Conservation (phyloP, 1,284 basidiomycete genomes). For the Boletus sp. region DNA sequence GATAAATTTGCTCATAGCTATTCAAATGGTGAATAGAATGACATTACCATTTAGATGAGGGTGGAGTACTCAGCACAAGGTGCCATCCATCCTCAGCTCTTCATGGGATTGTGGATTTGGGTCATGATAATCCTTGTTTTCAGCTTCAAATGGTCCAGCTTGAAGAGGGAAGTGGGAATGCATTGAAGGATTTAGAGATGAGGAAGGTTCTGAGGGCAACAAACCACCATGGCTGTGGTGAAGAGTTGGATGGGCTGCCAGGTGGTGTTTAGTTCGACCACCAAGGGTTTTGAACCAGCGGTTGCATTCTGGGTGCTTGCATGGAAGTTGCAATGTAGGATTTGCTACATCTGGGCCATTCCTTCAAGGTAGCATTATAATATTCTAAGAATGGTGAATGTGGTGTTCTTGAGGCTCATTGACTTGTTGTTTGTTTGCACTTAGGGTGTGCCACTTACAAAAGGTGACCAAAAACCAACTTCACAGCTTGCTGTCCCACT, state of each 20-base stretch:
- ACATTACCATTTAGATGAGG: neutral
- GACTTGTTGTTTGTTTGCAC: conserved; percentile 1
- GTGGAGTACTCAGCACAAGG: neutral
- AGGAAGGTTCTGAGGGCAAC: no score
- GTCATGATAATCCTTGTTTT: accelerated
- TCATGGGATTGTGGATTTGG: neutral
- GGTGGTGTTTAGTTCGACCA: no score
- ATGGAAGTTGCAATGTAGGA: neutral
- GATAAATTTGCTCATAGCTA: neutral
- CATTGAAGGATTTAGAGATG: no score
- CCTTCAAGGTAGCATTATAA: neutral
- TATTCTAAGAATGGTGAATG: no score
- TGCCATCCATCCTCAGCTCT: neutral
- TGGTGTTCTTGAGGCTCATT: no score
- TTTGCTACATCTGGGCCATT: neutral
- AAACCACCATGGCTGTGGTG: neutral
- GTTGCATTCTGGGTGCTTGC: neutral
- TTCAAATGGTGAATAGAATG: neutral
- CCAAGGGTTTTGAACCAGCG: neutral
- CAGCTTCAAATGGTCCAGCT: neutral
- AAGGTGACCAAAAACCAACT: neutral
- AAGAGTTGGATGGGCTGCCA: neutral
- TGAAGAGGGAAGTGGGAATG: neutral
- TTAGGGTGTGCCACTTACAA: neutral
- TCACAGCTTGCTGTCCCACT: no score